A percentile compares a stretch with the other conserved stretches of the same genome.
Conservation (phyloP, 2,329 filamentous ascomycete species). For the Exophiala viscosa region DNA sequence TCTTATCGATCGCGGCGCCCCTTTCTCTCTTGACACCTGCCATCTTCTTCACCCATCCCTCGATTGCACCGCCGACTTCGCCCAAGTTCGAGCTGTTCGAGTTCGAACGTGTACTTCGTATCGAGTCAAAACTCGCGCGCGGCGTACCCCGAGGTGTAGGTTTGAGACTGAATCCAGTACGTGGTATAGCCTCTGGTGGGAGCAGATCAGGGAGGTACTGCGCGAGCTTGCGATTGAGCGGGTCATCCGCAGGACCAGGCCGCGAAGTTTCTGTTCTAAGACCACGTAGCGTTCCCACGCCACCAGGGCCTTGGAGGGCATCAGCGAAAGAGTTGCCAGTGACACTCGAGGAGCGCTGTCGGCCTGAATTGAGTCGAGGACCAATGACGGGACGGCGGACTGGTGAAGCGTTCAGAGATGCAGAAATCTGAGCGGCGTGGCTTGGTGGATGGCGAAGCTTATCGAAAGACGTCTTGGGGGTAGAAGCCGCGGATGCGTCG, state of each 20-base stretch:
- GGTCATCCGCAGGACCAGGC: conserved; percentile 74
- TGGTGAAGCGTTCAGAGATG: conserved; percentile 33
- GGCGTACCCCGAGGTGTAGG: conserved; percentile 32
- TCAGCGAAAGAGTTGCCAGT: conserved; percentile 42
- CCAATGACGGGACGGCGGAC: conserved; percentile 33
- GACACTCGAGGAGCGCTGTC: conserved; percentile 26
- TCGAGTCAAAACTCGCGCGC: conserved; percentile 41
- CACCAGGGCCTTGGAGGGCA: conserved; percentile 79
- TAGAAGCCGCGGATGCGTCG: conserved; percentile 39
- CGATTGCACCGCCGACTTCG: conserved; percentile 79
- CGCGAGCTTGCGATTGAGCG: conserved; percentile 76
- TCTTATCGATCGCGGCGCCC: conserved; percentile 11
- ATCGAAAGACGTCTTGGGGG: conserved; percentile 28
- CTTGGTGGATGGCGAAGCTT: conserved; percentile 31
- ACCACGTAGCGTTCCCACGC: conserved; percentile 75
- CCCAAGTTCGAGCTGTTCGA: conserved; percentile 57
- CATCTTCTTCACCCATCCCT: conserved; percentile 84
- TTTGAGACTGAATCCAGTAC: conserved; percentile 22
- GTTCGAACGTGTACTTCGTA: conserved; percentile 42
- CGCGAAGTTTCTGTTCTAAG: conserved; percentile 54
- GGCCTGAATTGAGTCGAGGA: conserved; percentile 29
- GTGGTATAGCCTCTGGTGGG: conserved; percentile 42
- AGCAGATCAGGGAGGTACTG: conserved; percentile 75
- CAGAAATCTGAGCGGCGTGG: conserved; percentile 31
- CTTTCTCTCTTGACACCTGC: conserved; percentile 34